Evolutionary conservation across 192 early-diverging fungal genomes (phyloP).

Genomic region (Nowakowskiella sp.): DNA sequence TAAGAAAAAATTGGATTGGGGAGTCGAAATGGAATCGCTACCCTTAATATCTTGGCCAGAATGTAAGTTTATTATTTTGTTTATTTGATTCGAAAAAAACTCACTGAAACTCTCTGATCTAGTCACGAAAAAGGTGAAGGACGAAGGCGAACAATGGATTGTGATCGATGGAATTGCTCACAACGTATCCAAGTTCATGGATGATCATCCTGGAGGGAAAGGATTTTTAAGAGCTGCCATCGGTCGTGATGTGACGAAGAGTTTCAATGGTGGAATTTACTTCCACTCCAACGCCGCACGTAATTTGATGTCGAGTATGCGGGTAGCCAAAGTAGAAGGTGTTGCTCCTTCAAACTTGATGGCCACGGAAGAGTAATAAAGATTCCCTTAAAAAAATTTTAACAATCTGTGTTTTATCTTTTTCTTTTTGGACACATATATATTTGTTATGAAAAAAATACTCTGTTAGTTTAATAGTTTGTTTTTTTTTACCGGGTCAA

Average conservation of each 20-base stretch:
- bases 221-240: slow-evolving; percentile 60
- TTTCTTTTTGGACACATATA: too few species aligned
- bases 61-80: slow-evolving; percentile 33
- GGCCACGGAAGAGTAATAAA: slow-evolving; percentile 30
- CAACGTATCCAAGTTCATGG: slow-evolving; percentile 71
- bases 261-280: slow-evolving; percentile 88
- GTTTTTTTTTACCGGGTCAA: too few species aligned
- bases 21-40: slow-evolving; percentile 57
- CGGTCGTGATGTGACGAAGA: slow-evolving; percentile 77
- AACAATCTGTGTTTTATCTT: too few species aligned
- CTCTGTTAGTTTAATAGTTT: too few species aligned
- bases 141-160: slow-evolving; percentile 64
- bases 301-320: slow-evolving; percentile 57
- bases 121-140: slow-evolving; percentile 59
- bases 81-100: background rate
- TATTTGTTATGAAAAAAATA: too few species aligned
- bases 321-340: slow-evolving; percentile 24
- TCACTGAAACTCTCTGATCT: slow-evolving; percentile 14
- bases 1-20: slow-evolving; percentile 63
- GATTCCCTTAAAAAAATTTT: too few species aligned
- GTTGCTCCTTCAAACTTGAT: slow-evolving; percentile 10
- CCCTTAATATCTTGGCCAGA: slow-evolving; percentile 40
- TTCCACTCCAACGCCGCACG: slow-evolving; percentile 83
- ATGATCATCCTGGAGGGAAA: slow-evolving; percentile 82
- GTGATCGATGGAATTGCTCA: slow-evolving; percentile 79